These are phyloP conservation scores for Ambrosiella beaveri DNA, from an alignment of 2,329 filamentous ascomycete species.

Conservation along the genomic window DNA sequence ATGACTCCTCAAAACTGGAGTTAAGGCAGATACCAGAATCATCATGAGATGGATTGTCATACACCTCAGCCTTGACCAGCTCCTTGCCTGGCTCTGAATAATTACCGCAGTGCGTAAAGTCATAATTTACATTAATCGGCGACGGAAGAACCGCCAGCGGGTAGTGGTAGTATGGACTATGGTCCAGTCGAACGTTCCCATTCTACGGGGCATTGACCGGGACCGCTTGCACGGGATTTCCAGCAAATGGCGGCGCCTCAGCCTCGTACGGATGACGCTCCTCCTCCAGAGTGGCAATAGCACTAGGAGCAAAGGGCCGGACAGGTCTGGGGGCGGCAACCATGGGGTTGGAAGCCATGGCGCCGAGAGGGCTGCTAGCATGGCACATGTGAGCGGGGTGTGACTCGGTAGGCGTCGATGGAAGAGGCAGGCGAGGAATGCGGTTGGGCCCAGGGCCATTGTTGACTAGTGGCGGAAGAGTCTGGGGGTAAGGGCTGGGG, in stretches of 20 bases:
- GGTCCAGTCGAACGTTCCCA: slow-evolving; percentile 5
- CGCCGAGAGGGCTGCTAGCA: slow-evolving; percentile 4
- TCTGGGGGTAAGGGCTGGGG: not conserved
- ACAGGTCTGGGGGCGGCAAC: slow-evolving; percentile 10
- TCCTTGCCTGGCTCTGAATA: not conserved
- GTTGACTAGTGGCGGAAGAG: slow-evolving; percentile 6
- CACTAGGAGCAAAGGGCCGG: slow-evolving; percentile 11
- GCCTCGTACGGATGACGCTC: slow-evolving; percentile 9
- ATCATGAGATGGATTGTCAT: not conserved
- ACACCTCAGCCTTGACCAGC: not conserved
- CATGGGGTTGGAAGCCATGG: slow-evolving; percentile 2
- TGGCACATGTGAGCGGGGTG: slow-evolving; percentile 4
- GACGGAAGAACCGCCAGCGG: not conserved
- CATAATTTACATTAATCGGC: not conserved
- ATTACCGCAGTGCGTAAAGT: not conserved
- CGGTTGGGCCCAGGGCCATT: not conserved
- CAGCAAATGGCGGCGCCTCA: slow-evolving; percentile 6
- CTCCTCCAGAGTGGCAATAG: slow-evolving; percentile 12
- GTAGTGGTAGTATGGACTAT: slow-evolving; percentile 3
- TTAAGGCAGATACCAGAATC: slow-evolving; percentile 1
- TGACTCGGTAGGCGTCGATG: slow-evolving; percentile 6
- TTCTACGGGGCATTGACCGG: slow-evolving; percentile 12
- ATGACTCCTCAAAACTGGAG: not conserved
- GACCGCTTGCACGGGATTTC: slow-evolving; percentile 9
- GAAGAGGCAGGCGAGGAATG: not conserved